Evolutionary conservation across 2,329 filamentous ascomycete genomes (phyloP).

Genomic region (Hypocrella siamensis): DNA sequence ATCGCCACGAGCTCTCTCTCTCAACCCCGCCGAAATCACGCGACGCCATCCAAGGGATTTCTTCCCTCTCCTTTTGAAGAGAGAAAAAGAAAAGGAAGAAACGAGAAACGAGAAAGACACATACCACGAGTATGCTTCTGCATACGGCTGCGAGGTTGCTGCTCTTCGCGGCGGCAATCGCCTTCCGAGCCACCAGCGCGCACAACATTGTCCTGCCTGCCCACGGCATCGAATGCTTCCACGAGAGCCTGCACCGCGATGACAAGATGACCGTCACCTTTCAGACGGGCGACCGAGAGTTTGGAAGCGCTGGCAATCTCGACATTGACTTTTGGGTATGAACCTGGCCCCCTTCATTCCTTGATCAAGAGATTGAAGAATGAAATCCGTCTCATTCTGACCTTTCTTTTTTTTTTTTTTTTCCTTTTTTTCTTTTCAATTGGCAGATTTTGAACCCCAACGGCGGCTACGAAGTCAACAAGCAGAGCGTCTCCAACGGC

Average conservation of each 20-base stretch:
- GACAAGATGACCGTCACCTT: conserved; percentile 98
- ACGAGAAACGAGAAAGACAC: neutral
- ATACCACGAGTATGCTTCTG: conserved; percentile 11
- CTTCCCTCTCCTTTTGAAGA: no score
- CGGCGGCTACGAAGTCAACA: conserved; percentile 61
- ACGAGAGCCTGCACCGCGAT: conserved; percentile 80
- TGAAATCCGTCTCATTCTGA: neutral
- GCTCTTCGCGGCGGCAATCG: conserved; percentile 20
- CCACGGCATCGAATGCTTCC: conserved; percentile 94
- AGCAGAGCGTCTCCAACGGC: conserved; percentile 71
- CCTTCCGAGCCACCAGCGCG: conserved; percentile 47
- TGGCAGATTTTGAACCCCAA: conserved; percentile 61
- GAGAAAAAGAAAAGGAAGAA: no score
- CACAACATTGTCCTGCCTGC: conserved; percentile 95
- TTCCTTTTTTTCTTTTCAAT: neutral
- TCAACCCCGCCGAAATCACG: no score
- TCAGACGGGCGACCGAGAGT: conserved; percentile 94
- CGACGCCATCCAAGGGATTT: no score
- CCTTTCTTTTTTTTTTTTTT: neutral
- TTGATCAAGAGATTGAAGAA: conserved; percentile 1
- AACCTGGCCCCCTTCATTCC: neutral
- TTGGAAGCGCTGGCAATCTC: conserved; percentile 83
- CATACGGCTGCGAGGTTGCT: conserved; percentile 24
- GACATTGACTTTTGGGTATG: conserved; percentile 97
- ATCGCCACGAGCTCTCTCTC: no score